Evolutionary conservation across 495 filamentous ascomycete species (phyloP).

Genomic region (Lasiosphaeriaceae sp.): DNA sequence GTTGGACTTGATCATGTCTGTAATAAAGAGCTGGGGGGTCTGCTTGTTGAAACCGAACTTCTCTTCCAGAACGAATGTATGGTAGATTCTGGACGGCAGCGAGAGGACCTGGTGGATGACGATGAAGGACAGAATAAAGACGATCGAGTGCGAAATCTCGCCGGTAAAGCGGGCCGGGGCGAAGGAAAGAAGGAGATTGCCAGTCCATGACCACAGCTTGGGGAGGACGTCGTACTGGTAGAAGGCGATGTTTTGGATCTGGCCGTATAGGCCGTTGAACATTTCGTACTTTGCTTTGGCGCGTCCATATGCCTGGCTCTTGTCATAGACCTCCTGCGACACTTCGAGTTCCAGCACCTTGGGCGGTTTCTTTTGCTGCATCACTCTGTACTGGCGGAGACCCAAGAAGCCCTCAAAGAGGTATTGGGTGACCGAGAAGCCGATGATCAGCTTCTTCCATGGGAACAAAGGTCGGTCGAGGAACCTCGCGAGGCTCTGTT

Average conservation of each 20-base stretch:
- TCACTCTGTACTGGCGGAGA: constrained; percentile 79
- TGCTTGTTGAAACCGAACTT: constrained; percentile 99
- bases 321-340: constrained; percentile 85
- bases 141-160: constrained; percentile 87
- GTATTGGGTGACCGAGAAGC: constrained; percentile 87
- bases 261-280: constrained; percentile 73
- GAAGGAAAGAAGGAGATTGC: constrained; percentile 66
- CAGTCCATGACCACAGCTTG: constrained; percentile 81
- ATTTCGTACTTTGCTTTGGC: constrained; percentile 89
- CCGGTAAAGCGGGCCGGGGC: constrained; percentile 75
- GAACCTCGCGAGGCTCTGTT: constrained; percentile 76
- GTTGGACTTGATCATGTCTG: constrained; percentile 89
- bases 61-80: constrained; percentile 93
- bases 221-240: constrained; percentile 89
- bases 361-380: constrained; percentile 73
- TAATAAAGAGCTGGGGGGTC: constrained; percentile 81
- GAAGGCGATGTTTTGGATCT: constrained; percentile 79
- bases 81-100: constrained; percentile 82
- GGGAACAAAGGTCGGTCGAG: constrained; percentile 91
- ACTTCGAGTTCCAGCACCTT: constrained; percentile 83
- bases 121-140: constrained; percentile 88
- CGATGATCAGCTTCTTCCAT: constrained; percentile 94
- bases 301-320: constrained; percentile 88
- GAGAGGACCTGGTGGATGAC: constrained; percentile 71
- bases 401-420: constrained; percentile 81